Evolutionary conservation across 2,329 filamentous ascomycete genomes (phyloP).

Genomic region (Phialocephala sp.): DNA sequence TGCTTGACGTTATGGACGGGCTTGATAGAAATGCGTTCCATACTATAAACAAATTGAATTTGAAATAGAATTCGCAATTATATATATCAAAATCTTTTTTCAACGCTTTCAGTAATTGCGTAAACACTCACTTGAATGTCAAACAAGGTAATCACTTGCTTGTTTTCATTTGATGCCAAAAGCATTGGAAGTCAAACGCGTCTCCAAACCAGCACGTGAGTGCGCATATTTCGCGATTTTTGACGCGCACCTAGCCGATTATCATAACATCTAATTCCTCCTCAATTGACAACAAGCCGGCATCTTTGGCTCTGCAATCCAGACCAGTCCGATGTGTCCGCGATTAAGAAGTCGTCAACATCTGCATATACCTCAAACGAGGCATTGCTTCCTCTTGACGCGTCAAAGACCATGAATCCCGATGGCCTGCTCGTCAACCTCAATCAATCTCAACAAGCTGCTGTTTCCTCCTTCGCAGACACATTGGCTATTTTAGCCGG

Average conservation of each 20-base stretch:
- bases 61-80: too few relatives aligned
- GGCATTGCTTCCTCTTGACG: conserved; percentile 1
- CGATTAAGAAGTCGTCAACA: neutral
- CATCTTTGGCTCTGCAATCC: neutral
- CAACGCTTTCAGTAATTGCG: too few relatives aligned
- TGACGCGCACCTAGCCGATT: neutral
- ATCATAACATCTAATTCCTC: neutral
- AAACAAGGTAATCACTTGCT: too few relatives aligned
- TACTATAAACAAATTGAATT: too few relatives aligned
- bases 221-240: neutral
- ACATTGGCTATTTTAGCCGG: conserved; percentile 69
- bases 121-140: too few relatives aligned
- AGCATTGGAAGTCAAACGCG: too few relatives aligned
- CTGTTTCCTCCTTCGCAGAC: conserved; percentile 66
- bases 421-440: conserved; percentile 60
- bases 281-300: neutral
- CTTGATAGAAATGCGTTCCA: too few relatives aligned
- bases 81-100: too few relatives aligned
- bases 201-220: neutral
- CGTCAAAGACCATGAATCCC: conserved; percentile 33
- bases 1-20: too few relatives aligned
- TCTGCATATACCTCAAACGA: neutral
- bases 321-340: neutral
- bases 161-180: too few relatives aligned
- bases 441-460: conserved; percentile 67